Base-by-base conservation (phyloP, 2,329 filamentous ascomycete genomes). In the Nannizzia gypsea region DNA sequence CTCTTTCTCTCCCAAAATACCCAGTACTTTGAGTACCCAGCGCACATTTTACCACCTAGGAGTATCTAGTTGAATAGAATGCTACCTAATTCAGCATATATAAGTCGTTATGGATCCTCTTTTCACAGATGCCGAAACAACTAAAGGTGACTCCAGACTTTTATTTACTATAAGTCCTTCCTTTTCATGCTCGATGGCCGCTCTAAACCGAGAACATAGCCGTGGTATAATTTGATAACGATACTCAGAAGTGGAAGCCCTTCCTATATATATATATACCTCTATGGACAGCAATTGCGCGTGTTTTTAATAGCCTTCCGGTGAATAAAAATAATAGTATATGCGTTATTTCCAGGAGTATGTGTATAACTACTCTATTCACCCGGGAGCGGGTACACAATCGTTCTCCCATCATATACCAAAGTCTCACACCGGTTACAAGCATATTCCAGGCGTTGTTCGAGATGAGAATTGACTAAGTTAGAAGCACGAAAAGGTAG, bases 391-490 rank as follows among this genome's bases (percentile, higher is more conserved):
- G 77, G n/a, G 78, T 78, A 44, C 59, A 72, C 15, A 57, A 61
- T 74, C 2, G 61, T 74, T 15, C 61, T 60, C 2, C 64, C 54
- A 17, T 66, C 24, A 34, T 59, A 22, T 54, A 61, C 6, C 57
- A 31, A 31, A 9, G 56, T 15, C 17, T 11, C 42, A 4, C 28
- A 2, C 70, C 76, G 0, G 61, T 68, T 6, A 68, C 81, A 6
- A 72, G 82, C 60, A 77, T 78, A 64, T 67, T 83, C 1, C 78
- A 81, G 64, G 80, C 83, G 65, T 81, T 80, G 72, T 68, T 71
- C 1, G 64, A 66, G 0, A 68, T 71, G 0, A 78, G 82, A 61
- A 67, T 83, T 11, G 26, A 62, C 3, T 69, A 74, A 0, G 77
- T 83, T 42, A 67, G 71, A 26, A 62, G 67, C 1, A 71, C 74